Percentiles rank a stretch among this genome's conserved stretches.
Conservation (phyloP, 164 flowering plant genomes). For the Amborella trichopoda region DNA sequence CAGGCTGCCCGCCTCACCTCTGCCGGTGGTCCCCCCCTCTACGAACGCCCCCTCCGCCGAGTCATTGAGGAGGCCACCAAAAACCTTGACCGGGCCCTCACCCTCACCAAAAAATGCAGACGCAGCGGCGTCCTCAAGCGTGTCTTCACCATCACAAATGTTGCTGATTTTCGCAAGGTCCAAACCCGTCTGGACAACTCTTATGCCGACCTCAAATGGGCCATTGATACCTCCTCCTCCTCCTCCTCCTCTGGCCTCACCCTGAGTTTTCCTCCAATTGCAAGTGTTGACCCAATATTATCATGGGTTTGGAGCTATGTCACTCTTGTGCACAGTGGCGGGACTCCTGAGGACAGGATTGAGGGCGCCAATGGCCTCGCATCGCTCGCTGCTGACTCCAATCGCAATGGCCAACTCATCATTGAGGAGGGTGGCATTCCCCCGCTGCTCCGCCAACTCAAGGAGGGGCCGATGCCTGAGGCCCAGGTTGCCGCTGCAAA, state of each 20-base stretch:
- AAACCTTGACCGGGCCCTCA: constrained; percentile 46
- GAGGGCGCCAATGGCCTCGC: constrained; percentile 66
- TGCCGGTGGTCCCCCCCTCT: constrained; percentile 21
- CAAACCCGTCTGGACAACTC: constrained; percentile 41
- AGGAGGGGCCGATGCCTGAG: constrained; percentile 41
- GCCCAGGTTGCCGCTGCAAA: constrained; percentile 57
- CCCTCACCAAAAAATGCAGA: constrained; percentile 49
- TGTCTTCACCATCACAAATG: constrained; percentile 41
- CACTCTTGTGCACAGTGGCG: constrained; percentile 52
- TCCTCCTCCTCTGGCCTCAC: constrained; percentile 10
- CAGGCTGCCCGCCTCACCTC: constrained; percentile 27
- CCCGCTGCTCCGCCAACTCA: constrained; percentile 45
- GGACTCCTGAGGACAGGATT: constrained; percentile 18
- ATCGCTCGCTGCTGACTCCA: constrained; percentile 44
- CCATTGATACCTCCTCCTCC: constrained; percentile 25
- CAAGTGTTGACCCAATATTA: constrained; percentile 64
- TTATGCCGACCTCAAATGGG: constrained; percentile 59
- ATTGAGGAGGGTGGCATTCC: constrained; percentile 67
- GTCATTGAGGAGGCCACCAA: constrained; percentile 34
- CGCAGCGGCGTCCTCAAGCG: constrained; percentile 32
- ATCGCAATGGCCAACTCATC: constrained; percentile 53
- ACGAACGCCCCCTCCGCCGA: constrained; percentile 72
- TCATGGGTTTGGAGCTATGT: constrained; percentile 73
- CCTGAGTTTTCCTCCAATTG: constrained; percentile 61
- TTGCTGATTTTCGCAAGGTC: constrained; percentile 56